Evolutionary conservation across 140 eudicot genomes (phyloP).

Genomic region (Flaveria floridana): DNA sequence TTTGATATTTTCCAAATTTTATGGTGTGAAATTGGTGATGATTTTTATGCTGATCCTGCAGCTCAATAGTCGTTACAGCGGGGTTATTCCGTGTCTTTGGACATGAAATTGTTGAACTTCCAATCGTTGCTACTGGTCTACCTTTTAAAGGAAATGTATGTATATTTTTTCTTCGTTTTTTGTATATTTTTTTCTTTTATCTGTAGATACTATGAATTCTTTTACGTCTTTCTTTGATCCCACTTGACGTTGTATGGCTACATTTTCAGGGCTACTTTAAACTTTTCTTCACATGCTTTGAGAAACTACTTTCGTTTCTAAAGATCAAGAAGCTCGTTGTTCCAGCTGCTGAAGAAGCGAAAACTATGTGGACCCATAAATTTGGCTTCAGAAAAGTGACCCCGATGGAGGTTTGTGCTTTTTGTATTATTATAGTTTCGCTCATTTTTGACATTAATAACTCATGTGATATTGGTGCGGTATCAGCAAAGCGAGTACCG

Average conservation of each 20-base stretch:
- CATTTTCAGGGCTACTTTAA: constrained; percentile 66
- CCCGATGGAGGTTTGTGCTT: constrained; percentile 42
- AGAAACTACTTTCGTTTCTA: constrained; percentile 51
- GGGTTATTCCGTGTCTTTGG: constrained; percentile 76
- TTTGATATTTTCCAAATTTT: not conserved
- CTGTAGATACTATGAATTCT: not conserved
- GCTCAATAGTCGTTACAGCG: constrained; percentile 76
- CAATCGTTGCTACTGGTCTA: constrained; percentile 69
- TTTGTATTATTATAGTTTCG: not conserved
- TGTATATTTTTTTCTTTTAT: constrained; percentile 29
- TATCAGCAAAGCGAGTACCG: constrained; percentile 49
- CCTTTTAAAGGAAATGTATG: constrained; percentile 62
- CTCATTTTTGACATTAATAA: constrained; percentile 18
- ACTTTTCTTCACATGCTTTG: constrained; percentile 59
- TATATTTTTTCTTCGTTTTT: not conserved
- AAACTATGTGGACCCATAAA: constrained; percentile 56
- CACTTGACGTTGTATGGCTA: not conserved
- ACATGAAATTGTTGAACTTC: constrained; percentile 56
- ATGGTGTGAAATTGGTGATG: not conserved
- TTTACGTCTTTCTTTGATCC: not conserved
- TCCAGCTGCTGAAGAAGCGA: constrained; percentile 72
- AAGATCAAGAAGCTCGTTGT: constrained; percentile 59
- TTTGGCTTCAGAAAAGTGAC: constrained; percentile 57
- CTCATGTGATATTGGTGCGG: constrained; percentile 9
- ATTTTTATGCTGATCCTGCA: constrained; percentile 38